Evolutionary conservation across 2,329 filamentous ascomycete species (phyloP), one percentile per base, ranked within the genome.

Genomic region (Hortaea sp.): DNA sequence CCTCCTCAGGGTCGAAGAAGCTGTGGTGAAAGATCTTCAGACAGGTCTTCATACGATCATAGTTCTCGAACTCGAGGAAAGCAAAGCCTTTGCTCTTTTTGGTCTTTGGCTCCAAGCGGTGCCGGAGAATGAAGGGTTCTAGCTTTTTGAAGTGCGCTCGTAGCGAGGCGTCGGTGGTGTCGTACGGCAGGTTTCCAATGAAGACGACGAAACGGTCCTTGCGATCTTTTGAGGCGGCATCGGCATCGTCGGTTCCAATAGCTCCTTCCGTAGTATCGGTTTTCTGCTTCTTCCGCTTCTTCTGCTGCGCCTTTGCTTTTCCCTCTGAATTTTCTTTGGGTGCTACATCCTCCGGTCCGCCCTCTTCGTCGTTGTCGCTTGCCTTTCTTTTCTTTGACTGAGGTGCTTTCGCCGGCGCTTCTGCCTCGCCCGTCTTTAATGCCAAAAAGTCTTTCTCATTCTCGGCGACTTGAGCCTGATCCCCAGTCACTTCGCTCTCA

Each of bases 41-140:
- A 62, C 88, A 94, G 30, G 87, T 92, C 73, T 94, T 85, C 88
- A 95, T 94, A 62, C 84, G 80, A 67, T 89, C 85, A 68, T 82
- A 94, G 55, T 81, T 77, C 53, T 81, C 81, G 63, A 95, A 97
- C 66, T 97, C 90, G 57, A 97, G 73, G 66, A 95, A 94, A 5
- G 86, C 88, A 58, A 85, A 84, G 32, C 88, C 86, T 55, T 83
- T 83, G 60, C 79, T 83, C 53, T 81, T 78, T 45, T 71, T 73
- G 9, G 77, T 74, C 53, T 79, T 70, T 55, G 80, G 79, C 58
- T 85, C 77, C 44, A 81, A 85, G 41, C 86, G 78, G 50, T 87
- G 81, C 20, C 90, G 86, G 42, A 92, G 74, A 1, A 77, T 75
- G 44, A 70, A 74, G 6, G 87, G 87, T 43, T 78, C 69, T 53